Evolutionary conservation across 225 moss, liverwort and hornwort genomes (phyloP).

Genomic region (Neckera pumila): DNA sequence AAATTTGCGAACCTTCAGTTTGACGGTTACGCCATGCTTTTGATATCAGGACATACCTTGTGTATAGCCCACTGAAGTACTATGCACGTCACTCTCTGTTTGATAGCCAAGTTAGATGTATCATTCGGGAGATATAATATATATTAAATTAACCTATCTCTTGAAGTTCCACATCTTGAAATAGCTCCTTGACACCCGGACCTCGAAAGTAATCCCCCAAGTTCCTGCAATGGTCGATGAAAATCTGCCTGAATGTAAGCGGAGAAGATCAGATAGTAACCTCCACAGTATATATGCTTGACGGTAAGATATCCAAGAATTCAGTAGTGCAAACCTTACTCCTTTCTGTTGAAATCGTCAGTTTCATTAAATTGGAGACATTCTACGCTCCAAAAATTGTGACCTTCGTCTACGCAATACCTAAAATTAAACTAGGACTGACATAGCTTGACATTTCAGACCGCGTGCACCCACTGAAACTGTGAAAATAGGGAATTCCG

Average conservation of each 20-base stretch:
- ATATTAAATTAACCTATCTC: no score
- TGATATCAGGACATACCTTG: background rate
- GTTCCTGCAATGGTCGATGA: background rate
- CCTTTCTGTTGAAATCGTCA: background rate
- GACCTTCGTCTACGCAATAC: background rate
- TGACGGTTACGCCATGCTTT: background rate
- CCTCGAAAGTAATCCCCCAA: background rate
- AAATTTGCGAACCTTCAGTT: background rate
- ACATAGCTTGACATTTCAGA: background rate
- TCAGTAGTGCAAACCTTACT: background rate
- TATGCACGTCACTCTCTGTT: background rate
- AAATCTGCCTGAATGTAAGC: background rate
- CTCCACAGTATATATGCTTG: background rate
- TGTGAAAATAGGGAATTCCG: background rate
- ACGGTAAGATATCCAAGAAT: background rate
- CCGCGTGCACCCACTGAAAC: background rate
- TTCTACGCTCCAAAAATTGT: background rate
- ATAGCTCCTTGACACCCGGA: background rate
- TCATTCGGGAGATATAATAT: background rate
- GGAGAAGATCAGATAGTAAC: no score
- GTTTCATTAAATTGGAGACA: background rate
- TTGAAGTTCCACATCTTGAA: background rate
- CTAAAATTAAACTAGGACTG: background rate
- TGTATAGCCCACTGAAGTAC: background rate
- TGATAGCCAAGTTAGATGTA: no score